Conservation (phyloP, 108 stramenopile genomes). For the Discostella stelligeroides region DNA sequence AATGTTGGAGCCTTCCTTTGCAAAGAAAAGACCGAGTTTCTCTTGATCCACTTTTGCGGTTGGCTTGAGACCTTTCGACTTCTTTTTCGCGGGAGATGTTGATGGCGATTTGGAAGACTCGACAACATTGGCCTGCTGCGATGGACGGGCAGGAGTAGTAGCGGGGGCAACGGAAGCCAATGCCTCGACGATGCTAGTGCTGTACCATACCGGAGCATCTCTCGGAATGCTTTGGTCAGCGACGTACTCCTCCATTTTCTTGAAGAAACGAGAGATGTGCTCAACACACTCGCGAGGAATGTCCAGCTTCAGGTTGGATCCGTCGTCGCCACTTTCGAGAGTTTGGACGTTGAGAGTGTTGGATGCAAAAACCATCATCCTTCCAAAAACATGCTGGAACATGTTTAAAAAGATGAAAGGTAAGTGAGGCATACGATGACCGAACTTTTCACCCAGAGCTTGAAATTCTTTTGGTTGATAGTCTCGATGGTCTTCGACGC, state of each 20-base stretch:
- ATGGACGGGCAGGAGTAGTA: too few relatives aligned
- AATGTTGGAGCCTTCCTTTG: too few relatives aligned
- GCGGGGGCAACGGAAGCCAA: too few relatives aligned
- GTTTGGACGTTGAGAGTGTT: background rate
- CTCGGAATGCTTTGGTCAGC: background rate
- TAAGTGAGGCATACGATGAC: background rate
- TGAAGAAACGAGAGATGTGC: background rate
- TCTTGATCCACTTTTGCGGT: too few relatives aligned
- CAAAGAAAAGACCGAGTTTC: too few relatives aligned
- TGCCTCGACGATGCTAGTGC: too few relatives aligned
- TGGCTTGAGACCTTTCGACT: too few relatives aligned
- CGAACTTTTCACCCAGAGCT: background rate
- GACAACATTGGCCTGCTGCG: too few relatives aligned
- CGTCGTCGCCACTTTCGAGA: background rate
- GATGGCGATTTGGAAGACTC: too few relatives aligned
- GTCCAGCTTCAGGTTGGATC: background rate
- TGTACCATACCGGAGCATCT: too few relatives aligned
- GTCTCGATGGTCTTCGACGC: background rate
- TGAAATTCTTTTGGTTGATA: background rate
- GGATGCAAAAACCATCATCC: background rate
- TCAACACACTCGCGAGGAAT: background rate
- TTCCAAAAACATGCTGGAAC: slow-evolving; percentile 5
- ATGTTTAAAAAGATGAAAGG: slow-evolving; percentile 1
- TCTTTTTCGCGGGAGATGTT: too few relatives aligned
- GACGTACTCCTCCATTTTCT: background rate